Evolutionary conservation across 2,329 filamentous ascomycete genomes (phyloP), one percentile per base, ranked within the genome.

Genomic region (Pseudogymnoascus sp.): DNA sequence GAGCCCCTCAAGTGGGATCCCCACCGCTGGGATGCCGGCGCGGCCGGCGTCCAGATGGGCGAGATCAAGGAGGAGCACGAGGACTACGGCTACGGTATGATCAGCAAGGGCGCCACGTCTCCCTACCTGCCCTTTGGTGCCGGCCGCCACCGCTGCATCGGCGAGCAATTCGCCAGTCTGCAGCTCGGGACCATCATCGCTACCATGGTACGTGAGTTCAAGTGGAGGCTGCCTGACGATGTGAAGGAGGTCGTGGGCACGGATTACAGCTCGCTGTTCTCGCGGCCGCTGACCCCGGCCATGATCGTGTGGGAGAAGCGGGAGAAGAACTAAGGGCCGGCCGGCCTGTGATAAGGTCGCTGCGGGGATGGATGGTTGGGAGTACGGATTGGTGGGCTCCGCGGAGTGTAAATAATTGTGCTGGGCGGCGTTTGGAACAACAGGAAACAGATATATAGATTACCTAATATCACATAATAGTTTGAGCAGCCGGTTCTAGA

Each of bases 81-180:
- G 66, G 93, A 97, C 75, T 97, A 97, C 75, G 93, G 93, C 36
- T 97, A 96, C 76, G 93, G 93, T 67, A 81, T 96, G 61, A 90
- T 97, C 69, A 93, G 86, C 82, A 96, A 97, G 81, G 93, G 93
- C 64, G 88, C 91, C 13, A 86, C 85, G 65, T 96, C 90, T 62
- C 93, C 93, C 0, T 98, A 97, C 76, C 85, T 98, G 60, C 93
- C 93, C 1, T 98, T 98, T 74, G 93, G 93, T 65, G 93, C 93
- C 31, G 93, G 93, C 45, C 83, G 93, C 69, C 93, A 98, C 78
- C 84, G 93, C 69, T 98, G 93, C 78, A 97, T 98, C 73, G 93
- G 93, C 69, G 93, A 98, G 81, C 92, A 96, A 73, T 98, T 97
- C 76, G 93, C 93, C 70, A 96, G 96, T 75, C 83, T 96, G 65